Percentiles rank a stretch among this genome's conserved stretches.
Evolutionary conservation across 257 asterid species (phyloP).

Genomic region (Anisodus tanguticus): DNA sequence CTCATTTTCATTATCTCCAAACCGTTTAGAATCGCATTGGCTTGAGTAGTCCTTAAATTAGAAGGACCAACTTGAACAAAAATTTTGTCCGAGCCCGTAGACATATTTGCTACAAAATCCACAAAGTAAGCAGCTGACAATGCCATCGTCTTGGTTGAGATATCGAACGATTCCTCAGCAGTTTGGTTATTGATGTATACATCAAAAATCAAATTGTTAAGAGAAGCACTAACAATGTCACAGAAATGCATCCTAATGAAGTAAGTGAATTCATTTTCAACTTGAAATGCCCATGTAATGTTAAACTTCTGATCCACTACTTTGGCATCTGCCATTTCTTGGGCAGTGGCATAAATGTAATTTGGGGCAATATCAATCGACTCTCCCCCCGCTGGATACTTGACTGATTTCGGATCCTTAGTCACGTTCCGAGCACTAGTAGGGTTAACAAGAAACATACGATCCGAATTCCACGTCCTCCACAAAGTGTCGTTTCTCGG

Average conservation of each 20-base stretch:
- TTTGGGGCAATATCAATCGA: constrained; percentile 47
- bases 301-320: constrained; percentile 44
- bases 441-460: constrained; percentile 38
- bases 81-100: constrained; percentile 30
- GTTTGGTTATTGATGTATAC: constrained; percentile 41
- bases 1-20: constrained; percentile 48
- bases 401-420: constrained; percentile 35
- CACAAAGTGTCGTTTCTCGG: constrained; percentile 41
- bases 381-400: constrained; percentile 39
- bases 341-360: constrained; percentile 46
- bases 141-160: constrained; percentile 38
- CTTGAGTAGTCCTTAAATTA: constrained; percentile 21
- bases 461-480: constrained; percentile 48
- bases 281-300: constrained; percentile 42
- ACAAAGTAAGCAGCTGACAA: constrained; percentile 42
- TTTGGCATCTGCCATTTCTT: constrained; percentile 48
- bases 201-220: constrained; percentile 37
- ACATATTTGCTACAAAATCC: constrained; percentile 38
- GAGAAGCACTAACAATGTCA: constrained; percentile 42
- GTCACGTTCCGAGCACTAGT: constrained; percentile 35
- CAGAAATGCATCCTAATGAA: constrained; percentile 49
- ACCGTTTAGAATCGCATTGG: constrained; percentile 45
- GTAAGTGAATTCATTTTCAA: constrained; percentile 37
- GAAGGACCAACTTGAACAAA: constrained; percentile 42
- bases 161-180: constrained; percentile 37